These are phyloP conservation scores for Hortiboletus flavorubellus DNA, from an alignment of 768 basidiomycete genomes.

Conservation along the genomic window DNA sequence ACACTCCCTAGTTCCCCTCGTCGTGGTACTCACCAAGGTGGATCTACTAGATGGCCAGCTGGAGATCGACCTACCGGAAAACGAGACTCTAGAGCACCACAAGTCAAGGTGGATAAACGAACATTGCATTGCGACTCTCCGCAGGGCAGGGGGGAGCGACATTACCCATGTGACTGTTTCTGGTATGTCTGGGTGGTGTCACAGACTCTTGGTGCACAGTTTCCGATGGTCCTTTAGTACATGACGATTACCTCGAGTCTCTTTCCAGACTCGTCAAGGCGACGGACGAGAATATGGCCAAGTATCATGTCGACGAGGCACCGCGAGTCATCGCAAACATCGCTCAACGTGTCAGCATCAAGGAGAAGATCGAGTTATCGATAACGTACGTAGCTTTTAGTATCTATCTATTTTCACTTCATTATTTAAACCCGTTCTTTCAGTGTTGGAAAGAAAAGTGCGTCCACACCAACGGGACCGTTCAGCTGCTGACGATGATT, in stretches of 20 bases:
- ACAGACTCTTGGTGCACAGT: not conserved
- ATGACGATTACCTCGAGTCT: constrained; percentile 1
- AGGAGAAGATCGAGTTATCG: constrained; percentile 14
- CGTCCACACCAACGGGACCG: not conserved
- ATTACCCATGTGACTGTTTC: constrained; percentile 6
- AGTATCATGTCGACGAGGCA: constrained; percentile 7
- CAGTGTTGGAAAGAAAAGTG: constrained; percentile 15
- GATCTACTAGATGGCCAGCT: constrained; percentile 7
- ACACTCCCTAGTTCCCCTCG: constrained; percentile 4
- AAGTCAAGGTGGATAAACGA: not conserved
- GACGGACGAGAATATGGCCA: constrained; percentile 4
- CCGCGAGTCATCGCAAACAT: constrained; percentile 9
- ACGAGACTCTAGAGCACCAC: not conserved
- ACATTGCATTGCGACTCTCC: constrained; percentile 3
- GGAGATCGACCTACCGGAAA: not conserved
- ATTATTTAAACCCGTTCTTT: not conserved
- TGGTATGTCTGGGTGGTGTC: not conserved
- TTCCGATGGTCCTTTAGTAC: constrained; percentile 1
- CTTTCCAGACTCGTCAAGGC: constrained; percentile 1
- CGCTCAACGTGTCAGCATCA: constrained; percentile 15
- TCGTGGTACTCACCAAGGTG: constrained; percentile 16
- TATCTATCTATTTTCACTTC: not conserved
- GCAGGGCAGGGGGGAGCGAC: not conserved
- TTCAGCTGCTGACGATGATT: not conserved
- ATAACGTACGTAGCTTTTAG: constrained; percentile 2